Evolutionary conservation across 768 basidiomycete species (phyloP).

Genomic region (Austroboletus festivus): DNA sequence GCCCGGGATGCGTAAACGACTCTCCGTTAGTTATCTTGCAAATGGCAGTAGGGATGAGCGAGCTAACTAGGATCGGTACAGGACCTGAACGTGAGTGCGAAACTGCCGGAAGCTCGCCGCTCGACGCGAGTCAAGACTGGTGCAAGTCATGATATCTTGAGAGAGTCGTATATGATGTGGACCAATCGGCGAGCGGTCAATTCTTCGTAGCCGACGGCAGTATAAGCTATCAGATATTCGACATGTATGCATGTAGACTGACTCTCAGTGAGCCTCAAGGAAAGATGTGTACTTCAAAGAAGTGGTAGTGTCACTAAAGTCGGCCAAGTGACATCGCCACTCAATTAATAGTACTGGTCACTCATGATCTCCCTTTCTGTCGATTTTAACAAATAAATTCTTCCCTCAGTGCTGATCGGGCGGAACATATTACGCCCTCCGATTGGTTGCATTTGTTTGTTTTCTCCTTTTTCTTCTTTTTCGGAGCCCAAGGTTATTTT

Average conservation of each 20-base stretch:
- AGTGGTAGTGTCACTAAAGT: too few relatives aligned
- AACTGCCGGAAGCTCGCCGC: constrained; percentile 75
- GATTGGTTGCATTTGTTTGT: constrained; percentile 8
- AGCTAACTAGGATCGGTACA: constrained; percentile 27
- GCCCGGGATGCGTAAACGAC: constrained; percentile 73
- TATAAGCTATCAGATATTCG: background rate
- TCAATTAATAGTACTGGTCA: too few relatives aligned
- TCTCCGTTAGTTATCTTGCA: constrained; percentile 50
- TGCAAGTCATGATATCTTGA: constrained; percentile 57
- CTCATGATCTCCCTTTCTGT: too few relatives aligned
- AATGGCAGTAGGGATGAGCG: background rate
- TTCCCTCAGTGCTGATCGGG: constrained; percentile 7
- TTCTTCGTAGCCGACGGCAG: constrained; percentile 17
- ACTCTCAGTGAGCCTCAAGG: too few relatives aligned
- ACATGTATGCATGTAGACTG: too few relatives aligned
- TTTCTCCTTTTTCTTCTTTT: background rate
- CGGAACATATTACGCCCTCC: constrained; percentile 6
- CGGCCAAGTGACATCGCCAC: too few relatives aligned
- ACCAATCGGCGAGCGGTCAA: constrained; percentile 71
- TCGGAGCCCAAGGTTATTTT: constrained; percentile 3
- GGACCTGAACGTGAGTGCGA: constrained; percentile 70
- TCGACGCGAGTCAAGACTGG: constrained; percentile 67
- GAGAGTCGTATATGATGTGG: constrained; percentile 89
- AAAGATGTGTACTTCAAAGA: too few relatives aligned
- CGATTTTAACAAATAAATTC: too few relatives aligned